These are phyloP conservation scores for Alternaria tenuissima DNA, from an alignment of 2,329 filamentous ascomycete species.

Conservation along the genomic window DNA sequence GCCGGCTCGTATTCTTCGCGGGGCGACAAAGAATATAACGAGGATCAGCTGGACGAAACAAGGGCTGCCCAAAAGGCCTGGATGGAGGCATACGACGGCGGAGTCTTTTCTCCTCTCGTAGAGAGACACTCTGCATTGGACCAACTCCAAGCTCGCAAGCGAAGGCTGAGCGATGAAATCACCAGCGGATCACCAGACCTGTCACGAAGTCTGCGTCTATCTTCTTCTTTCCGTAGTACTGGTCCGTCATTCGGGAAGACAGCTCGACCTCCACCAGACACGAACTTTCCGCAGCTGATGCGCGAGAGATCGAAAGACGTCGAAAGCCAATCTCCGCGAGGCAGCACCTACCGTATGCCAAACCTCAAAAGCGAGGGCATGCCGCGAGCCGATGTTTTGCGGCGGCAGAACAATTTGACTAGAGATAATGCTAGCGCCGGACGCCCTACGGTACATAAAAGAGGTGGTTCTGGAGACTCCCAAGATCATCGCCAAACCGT, in stretches of 20 bases:
- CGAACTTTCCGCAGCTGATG: conserved; percentile 35
- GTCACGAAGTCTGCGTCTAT: conserved; percentile 34
- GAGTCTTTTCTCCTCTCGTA: conserved; percentile 40
- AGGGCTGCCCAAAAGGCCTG: conserved; percentile 38
- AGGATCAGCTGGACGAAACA: conserved; percentile 28
- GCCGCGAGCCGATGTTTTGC: conserved; percentile 44
- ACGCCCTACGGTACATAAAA: conserved; percentile 30
- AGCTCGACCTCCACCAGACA: conserved; percentile 33
- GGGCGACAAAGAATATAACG: conserved; percentile 28
- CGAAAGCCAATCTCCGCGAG: conserved; percentile 34
- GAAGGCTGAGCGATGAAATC: conserved; percentile 12
- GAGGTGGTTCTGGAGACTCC: conserved; percentile 39
- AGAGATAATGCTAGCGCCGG: conserved; percentile 17
- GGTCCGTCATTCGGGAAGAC: conserved; percentile 31
- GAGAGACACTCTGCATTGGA: conserved; percentile 18
- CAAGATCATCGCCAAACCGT: conserved; percentile 26
- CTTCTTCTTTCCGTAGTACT: conserved; percentile 43
- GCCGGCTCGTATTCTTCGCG: conserved; percentile 35
- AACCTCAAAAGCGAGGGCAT: conserved; percentile 24
- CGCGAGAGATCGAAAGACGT: conserved; percentile 28
- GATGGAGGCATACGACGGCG: conserved; percentile 52
- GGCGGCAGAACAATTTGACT: conserved; percentile 34
- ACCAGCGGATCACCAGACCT: conserved; percentile 26
- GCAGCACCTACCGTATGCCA: conserved; percentile 18
- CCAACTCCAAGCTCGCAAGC: conserved; percentile 10